A percentile compares a stretch with the other conserved stretches of the same genome.
These are phyloP conservation scores for Musa balbisiana DNA, from an alignment of 202 grass and related monocot species.

Conservation along the genomic window DNA sequence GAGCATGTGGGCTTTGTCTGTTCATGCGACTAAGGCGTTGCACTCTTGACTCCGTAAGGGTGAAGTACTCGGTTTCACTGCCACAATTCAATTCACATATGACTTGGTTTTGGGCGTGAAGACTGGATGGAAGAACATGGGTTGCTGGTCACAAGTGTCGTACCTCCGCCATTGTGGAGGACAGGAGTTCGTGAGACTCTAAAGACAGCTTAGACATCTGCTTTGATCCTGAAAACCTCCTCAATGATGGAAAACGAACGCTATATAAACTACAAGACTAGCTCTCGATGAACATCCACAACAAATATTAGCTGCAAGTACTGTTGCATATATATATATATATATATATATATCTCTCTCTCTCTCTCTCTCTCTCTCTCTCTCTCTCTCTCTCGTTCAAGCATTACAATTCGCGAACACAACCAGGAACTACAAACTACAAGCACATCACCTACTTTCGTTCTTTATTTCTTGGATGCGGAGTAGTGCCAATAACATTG, in stretches of 20 bases:
- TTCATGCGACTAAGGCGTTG: not conserved
- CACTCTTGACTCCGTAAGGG: not conserved
- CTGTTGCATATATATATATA: no score
- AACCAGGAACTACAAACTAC: not conserved
- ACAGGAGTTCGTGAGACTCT: not conserved
- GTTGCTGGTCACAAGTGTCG: not conserved
- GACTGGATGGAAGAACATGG: not conserved
- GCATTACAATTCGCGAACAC: not conserved
- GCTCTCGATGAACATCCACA: no score
- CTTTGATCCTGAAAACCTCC: not conserved
- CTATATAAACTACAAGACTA: no score
- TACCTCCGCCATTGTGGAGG: not conserved
- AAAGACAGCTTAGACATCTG: not conserved
- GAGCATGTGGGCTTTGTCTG: constrained; percentile 6
- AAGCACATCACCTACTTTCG: not conserved
- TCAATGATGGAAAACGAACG: no score
- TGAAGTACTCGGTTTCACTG: not conserved
- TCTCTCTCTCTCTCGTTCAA: not conserved
- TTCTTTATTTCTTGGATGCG: not conserved
- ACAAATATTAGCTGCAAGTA: no score
- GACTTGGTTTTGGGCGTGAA: not conserved
- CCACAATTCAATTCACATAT: not conserved
- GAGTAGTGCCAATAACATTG: not conserved
- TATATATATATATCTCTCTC: no score
- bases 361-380: not conserved